These are phyloP conservation scores for Cnidoscolus chayamansa DNA, from an alignment of 441 rosid genomes.

Conservation along the genomic window DNA sequence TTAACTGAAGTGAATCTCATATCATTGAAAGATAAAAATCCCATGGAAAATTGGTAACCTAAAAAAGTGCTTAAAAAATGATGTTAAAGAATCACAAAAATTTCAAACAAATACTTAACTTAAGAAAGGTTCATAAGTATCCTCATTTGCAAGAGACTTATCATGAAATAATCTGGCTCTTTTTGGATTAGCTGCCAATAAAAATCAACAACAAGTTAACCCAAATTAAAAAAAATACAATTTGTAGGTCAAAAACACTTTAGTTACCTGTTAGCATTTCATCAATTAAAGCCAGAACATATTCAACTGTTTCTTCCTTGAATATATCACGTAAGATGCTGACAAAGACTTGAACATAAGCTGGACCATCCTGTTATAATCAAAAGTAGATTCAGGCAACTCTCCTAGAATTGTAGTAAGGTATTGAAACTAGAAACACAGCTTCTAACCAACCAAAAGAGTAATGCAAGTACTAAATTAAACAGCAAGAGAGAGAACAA, in stretches of 20 bases:
- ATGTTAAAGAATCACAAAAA: background rate
- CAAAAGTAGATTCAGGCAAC: constrained; percentile 17
- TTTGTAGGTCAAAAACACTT: constrained; percentile 7
- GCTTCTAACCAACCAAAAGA: background rate
- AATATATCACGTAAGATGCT: constrained; percentile 76
- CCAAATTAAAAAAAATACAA: background rate
- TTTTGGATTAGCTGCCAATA: constrained; percentile 72
- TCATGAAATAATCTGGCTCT: constrained; percentile 94
- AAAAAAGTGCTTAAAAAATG: background rate
- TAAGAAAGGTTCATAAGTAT: constrained; percentile 93
- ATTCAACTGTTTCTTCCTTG: constrained; percentile 97
- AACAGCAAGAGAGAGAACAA: background rate
- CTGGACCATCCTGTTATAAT: constrained; percentile 81
- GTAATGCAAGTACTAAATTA: background rate
- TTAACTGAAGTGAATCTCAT: background rate
- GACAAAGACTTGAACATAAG: constrained; percentile 81
- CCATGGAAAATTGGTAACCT: background rate
- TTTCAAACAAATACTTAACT: constrained; percentile 50
- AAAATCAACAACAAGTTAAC: constrained; percentile 26
- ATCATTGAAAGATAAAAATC: background rate
- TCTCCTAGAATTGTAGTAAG: background rate
- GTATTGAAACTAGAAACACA: background rate
- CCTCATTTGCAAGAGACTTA: constrained; percentile 68
- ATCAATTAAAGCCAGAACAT: constrained; percentile 90
- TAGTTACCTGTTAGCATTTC: constrained; percentile 81